phyloP scores from a whole-genome alignment of 2,329 filamentous ascomycete species.

The Trichoderma endophyticum region DNA sequence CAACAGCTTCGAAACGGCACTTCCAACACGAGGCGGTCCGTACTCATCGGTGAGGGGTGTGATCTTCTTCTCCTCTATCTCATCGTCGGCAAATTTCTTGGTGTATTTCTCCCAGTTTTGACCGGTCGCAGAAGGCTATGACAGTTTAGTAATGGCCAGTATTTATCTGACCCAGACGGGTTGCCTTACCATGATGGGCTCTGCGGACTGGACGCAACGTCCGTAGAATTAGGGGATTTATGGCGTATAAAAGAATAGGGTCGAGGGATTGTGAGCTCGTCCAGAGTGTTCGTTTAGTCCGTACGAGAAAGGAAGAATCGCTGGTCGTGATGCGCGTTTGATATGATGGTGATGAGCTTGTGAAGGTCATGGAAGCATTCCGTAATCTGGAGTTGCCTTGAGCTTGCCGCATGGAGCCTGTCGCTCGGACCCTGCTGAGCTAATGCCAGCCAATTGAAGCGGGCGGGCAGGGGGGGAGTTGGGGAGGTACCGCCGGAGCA shows the following conservation, averaged over 20 bases:
- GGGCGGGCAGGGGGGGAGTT: constrained; percentile 4
- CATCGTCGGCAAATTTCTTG: constrained; percentile 95
- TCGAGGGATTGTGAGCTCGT: not conserved
- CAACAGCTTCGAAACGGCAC: not conserved
- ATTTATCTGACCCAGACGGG: not conserved
- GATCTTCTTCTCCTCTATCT: constrained; percentile 99
- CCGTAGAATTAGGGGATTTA: not conserved
- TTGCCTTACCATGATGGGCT: constrained; percentile 41
- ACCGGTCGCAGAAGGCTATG: constrained; percentile 90
- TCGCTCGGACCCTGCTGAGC: constrained; percentile 24
- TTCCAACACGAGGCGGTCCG: constrained; percentile 33
- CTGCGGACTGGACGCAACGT: constrained; percentile 28
- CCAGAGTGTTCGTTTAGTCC: not conserved
- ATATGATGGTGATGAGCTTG: constrained; percentile 25
- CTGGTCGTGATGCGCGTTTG: constrained; percentile 20
- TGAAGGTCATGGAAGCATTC: constrained; percentile 37
- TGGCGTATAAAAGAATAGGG: not conserved
- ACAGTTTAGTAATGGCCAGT: constrained; percentile 26
- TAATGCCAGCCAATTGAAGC: constrained; percentile 24
- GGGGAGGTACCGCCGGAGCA: constrained; percentile 31
- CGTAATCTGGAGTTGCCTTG: constrained; percentile 43
- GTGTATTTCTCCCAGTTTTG: constrained; percentile 97
- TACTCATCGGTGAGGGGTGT: constrained; percentile 95
- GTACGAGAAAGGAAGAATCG: not conserved
- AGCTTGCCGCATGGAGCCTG: constrained; percentile 34